These are phyloP conservation scores for Gelatoporia subvermispora DNA, from an alignment of 768 basidiomycete species.

Conservation along the genomic window DNA sequence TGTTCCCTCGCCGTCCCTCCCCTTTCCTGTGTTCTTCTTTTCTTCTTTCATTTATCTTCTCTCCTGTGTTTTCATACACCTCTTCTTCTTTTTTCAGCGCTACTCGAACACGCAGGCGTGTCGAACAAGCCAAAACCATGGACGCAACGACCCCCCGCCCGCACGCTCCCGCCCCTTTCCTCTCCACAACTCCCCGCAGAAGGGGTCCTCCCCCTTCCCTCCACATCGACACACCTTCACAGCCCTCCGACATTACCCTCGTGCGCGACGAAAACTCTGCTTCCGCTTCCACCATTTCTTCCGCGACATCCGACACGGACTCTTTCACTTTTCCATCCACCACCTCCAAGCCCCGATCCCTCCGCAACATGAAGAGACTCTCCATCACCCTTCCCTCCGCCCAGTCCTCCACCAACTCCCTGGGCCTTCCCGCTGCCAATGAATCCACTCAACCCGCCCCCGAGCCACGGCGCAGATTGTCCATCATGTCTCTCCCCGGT, in stretches of 20 bases:
- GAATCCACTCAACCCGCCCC: slow-evolving; percentile 29
- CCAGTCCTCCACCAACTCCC: slow-evolving; percentile 51
- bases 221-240: slow-evolving; percentile 52
- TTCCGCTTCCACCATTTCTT: slow-evolving; percentile 47
- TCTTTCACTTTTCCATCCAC: slow-evolving; percentile 36
- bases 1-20: slow-evolving; percentile 15
- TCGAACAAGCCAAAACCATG: slow-evolving; percentile 25
- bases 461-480: slow-evolving; percentile 55
- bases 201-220: slow-evolving; percentile 52
- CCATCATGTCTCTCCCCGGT: slow-evolving; percentile 65
- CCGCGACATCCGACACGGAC: slow-evolving; percentile 50
- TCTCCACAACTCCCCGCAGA: slow-evolving; percentile 35
- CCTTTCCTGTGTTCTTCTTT: too few species aligned
- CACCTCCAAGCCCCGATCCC: slow-evolving; percentile 38
- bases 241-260: slow-evolving; percentile 44
- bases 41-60: slow-evolving; percentile 1
- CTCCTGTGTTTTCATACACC: neutral
- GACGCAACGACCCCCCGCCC: slow-evolving; percentile 29
- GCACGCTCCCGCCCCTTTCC: slow-evolving; percentile 23
- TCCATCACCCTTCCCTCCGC: slow-evolving; percentile 65
- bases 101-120: slow-evolving; percentile 42
- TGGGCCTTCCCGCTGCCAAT: slow-evolving; percentile 33
- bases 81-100: slow-evolving; percentile 8
- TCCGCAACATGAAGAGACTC: slow-evolving; percentile 72
- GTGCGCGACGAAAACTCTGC: slow-evolving; percentile 37